These are phyloP conservation scores for Picocystis sp. DNA, from an alignment of 163 green algal genomes.

Conservation along the genomic window DNA sequence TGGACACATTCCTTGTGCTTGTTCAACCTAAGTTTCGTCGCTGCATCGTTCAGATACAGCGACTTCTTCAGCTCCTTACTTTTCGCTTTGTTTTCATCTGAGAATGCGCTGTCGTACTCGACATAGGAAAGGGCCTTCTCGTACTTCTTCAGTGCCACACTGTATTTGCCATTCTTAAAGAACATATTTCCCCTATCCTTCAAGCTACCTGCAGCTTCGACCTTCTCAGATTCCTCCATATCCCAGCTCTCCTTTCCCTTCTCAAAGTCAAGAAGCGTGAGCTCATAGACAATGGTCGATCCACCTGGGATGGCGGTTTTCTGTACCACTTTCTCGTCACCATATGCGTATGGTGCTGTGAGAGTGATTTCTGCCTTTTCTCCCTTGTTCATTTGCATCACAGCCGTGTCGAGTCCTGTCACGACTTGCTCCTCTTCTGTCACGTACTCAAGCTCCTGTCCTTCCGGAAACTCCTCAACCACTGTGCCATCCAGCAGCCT, in stretches of 20 bases:
- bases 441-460: slow-evolving; percentile 40
- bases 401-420: slow-evolving; percentile 59
- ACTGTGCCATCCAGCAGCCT: slow-evolving; percentile 38
- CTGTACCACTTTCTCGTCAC: slow-evolving; percentile 10
- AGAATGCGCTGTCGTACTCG: slow-evolving; percentile 33
- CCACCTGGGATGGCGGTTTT: slow-evolving; percentile 27
- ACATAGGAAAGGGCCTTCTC: slow-evolving; percentile 20
- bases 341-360: slow-evolving; percentile 32
- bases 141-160: slow-evolving; percentile 33
- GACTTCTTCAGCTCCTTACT: slow-evolving; percentile 48
- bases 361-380: slow-evolving; percentile 57
- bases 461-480: slow-evolving; percentile 38
- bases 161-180: slow-evolving; percentile 45
- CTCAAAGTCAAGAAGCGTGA: slow-evolving; percentile 46
- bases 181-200: slow-evolving; percentile 57
- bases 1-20: slow-evolving; percentile 36
- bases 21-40: slow-evolving; percentile 53
- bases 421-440: slow-evolving; percentile 48
- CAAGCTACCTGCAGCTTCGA: slow-evolving; percentile 18
- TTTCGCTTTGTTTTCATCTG: slow-evolving; percentile 35
- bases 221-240: slow-evolving; percentile 64
- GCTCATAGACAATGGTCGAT: slow-evolving; percentile 37
- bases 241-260: slow-evolving; percentile 86
- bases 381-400: slow-evolving; percentile 75
- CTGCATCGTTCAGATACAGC: slow-evolving; percentile 65